phyloP scores from a whole-genome alignment of 108 stramenopile genomes.

The Cyclotella kingstonii region DNA sequence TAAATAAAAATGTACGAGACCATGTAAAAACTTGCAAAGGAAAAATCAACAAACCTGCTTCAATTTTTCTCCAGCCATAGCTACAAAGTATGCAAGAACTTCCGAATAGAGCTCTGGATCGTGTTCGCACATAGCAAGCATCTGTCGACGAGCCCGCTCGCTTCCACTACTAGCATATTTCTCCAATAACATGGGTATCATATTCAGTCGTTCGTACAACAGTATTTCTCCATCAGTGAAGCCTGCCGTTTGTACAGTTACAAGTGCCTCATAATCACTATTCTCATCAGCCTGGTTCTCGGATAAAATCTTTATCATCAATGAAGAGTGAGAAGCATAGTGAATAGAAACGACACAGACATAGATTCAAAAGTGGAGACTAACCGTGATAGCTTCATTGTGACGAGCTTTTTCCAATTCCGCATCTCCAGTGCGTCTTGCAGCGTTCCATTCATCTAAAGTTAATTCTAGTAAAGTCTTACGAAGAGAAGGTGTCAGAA shows the following conservation, averaged over 20 bases:
- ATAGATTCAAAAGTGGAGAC: conserved; percentile 13
- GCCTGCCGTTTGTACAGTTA: conserved; percentile 74
- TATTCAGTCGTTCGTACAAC: conserved; percentile 77
- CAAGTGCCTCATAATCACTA: conserved; percentile 82
- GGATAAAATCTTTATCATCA: conserved; percentile 49
- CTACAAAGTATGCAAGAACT: conserved; percentile 81
- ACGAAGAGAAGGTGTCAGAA: conserved; percentile 67
- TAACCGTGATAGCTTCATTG: conserved; percentile 70
- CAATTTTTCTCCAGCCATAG: conserved; percentile 53
- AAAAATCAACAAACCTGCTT: conserved; percentile 14
- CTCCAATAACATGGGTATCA: conserved; percentile 80
- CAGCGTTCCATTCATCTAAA: conserved; percentile 81
- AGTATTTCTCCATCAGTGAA: conserved; percentile 79
- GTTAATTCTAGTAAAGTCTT: conserved; percentile 79
- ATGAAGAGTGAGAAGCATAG: conserved; percentile 23
- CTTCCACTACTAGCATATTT: conserved; percentile 72
- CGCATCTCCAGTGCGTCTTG: conserved; percentile 69
- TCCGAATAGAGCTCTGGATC: conserved; percentile 82
- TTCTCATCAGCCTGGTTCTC: conserved; percentile 54
- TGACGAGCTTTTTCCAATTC: conserved; percentile 69
- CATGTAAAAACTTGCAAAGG: not conserved
- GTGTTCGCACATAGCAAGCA: conserved; percentile 80
- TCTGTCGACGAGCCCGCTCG: conserved; percentile 71
- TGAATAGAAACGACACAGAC: no score
- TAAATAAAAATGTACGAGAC: not conserved